Evolutionary conservation across 176 grass and related monocot genomes (phyloP).

Genomic region (Aegilops bicornis): DNA sequence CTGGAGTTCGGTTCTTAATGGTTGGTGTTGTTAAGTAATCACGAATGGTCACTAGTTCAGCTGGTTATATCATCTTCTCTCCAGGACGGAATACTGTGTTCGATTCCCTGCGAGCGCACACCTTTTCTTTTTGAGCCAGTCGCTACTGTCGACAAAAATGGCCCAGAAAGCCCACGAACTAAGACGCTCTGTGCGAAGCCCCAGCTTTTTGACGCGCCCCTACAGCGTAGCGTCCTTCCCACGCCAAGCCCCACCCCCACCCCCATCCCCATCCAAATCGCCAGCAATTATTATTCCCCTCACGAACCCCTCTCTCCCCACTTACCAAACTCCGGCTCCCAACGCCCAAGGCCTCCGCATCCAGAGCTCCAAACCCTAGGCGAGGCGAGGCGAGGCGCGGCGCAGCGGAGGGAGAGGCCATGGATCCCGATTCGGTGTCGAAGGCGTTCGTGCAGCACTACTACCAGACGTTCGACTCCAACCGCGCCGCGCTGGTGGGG

Average conservation of each 20-base stretch:
- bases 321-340: neutral
- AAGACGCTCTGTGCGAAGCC: too few species aligned
- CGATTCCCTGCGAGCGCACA: too few species aligned
- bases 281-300: neutral
- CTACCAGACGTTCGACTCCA: slow-evolving; percentile 79
- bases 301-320: neutral
- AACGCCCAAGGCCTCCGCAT: neutral
- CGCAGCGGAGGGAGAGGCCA: slow-evolving; percentile 14
- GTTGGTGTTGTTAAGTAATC: too few species aligned
- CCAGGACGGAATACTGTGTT: too few species aligned
- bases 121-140: too few species aligned
- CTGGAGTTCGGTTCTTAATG: too few species aligned
- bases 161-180: too few species aligned
- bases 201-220: too few species aligned
- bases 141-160: too few species aligned
- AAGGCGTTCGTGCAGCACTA: slow-evolving; percentile 90
- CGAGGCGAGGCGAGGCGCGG: neutral
- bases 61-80: too few species aligned
- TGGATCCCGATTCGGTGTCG: slow-evolving; percentile 77
- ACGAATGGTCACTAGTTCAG: too few species aligned
- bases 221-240: slow-evolving; percentile 14
- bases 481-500: slow-evolving; percentile 47
- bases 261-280: neutral
- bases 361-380: slow-evolving; percentile 46
- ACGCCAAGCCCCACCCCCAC: neutral